Conservation (phyloP, 768 basidiomycete genomes). For the Pleurotus djamor region DNA sequence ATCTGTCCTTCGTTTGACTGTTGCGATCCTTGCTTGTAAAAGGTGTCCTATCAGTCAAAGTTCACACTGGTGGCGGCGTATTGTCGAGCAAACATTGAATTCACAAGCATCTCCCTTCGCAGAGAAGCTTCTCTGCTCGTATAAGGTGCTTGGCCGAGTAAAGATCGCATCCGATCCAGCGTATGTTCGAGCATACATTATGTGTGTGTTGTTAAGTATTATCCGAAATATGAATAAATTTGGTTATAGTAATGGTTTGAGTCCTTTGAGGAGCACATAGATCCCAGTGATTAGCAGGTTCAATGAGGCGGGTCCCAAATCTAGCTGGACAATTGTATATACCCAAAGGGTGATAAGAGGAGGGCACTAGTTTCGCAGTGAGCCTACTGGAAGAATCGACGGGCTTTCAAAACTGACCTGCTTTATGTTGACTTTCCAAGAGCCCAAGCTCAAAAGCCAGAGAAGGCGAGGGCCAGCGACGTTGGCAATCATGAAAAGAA, state of each 20-base stretch:
- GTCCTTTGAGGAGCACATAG: constrained; percentile 63
- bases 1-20: constrained; percentile 1
- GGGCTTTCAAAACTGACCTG: constrained; percentile 46
- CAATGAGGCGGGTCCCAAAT: constrained; percentile 57
- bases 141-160: background rate
- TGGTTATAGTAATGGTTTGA: constrained; percentile 29
- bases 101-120: constrained; percentile 10
- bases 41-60: constrained; percentile 73
- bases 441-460: constrained; percentile 66
- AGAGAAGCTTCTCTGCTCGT: background rate
- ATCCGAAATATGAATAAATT: background rate
- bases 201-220: no score
- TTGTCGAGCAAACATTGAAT: constrained; percentile 67
- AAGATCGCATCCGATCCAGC: background rate
- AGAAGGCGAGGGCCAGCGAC: constrained; percentile 64
- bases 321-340: constrained; percentile 69
- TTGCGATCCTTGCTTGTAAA: constrained; percentile 53
- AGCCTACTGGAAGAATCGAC: background rate
- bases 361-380: constrained; percentile 49
- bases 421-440: constrained; percentile 70
- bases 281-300: constrained; percentile 50
- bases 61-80: constrained; percentile 67
- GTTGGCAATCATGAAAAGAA: constrained; percentile 58
- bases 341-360: constrained; percentile 80
- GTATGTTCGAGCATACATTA: constrained; percentile 10